A percentile compares a stretch with the other conserved stretches of the same genome.
Evolutionary conservation across 1,284 basidiomycete species (phyloP).

Genomic region (Papiliotrema terrestris): DNA sequence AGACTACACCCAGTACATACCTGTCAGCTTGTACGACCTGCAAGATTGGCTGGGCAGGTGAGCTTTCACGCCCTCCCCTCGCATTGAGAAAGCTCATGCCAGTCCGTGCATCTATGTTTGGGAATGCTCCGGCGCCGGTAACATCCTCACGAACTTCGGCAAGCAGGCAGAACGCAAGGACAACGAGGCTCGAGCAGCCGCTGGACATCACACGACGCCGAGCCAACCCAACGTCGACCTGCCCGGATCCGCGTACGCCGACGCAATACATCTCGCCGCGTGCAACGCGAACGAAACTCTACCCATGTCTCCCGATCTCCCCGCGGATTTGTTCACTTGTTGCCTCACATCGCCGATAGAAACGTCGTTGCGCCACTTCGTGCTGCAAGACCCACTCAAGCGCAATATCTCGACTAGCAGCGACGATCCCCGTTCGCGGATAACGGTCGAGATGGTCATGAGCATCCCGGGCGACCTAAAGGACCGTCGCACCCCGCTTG

Average conservation of each 20-base stretch:
- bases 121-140: slow-evolving; percentile 96
- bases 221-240: slow-evolving; percentile 49
- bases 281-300: slow-evolving; percentile 88
- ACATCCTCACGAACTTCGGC: slow-evolving; percentile 88
- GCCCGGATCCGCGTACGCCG: slow-evolving; percentile 66
- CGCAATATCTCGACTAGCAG: slow-evolving; percentile 61
- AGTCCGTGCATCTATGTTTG: slow-evolving; percentile 97
- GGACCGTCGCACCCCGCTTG: slow-evolving; percentile 89
- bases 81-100: slow-evolving; percentile 6
- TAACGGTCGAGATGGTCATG: slow-evolving; percentile 88
- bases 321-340: slow-evolving; percentile 95
- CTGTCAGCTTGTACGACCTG: slow-evolving; percentile 87
- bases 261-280: slow-evolving; percentile 92
- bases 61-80: too few species aligned
- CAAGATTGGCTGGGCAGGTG: slow-evolving; percentile 76
- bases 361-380: slow-evolving; percentile 90
- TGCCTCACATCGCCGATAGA: slow-evolving; percentile 98
- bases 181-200: slow-evolving; percentile 56
- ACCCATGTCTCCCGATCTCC: slow-evolving; percentile 92
- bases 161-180: slow-evolving; percentile 81
- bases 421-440: slow-evolving; percentile 47
- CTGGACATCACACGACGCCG: slow-evolving; percentile 15
- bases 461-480: slow-evolving; percentile 95
- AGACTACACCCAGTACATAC: slow-evolving; percentile 96
- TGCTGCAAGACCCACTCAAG: slow-evolving; percentile 76